These are phyloP conservation scores for Balamuthia mandrillaris DNA, from an alignment of 208 protist genomes.

Conservation along the genomic window DNA sequence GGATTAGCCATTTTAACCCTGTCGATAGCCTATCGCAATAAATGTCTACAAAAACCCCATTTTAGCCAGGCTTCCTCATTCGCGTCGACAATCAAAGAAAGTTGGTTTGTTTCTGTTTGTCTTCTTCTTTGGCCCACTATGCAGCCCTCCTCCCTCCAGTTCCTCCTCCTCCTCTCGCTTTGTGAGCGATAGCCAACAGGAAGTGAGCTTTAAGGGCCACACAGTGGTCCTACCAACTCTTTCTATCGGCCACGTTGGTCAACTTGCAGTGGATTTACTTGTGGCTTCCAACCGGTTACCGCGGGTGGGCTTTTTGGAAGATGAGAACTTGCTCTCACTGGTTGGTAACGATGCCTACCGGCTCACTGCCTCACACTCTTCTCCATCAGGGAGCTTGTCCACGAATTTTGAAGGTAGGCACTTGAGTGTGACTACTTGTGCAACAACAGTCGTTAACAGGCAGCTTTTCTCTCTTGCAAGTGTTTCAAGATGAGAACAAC, in stretches of 20 bases:
- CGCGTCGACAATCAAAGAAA: too few species aligned
- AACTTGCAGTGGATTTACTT: not conserved
- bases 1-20: too few species aligned
- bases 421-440: not conserved
- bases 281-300: not conserved
- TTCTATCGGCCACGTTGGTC: not conserved
- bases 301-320: not conserved
- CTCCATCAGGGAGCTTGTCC: too few species aligned
- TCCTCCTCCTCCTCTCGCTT: too few species aligned
- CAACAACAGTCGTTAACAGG: not conserved
- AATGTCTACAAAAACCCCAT: too few species aligned
- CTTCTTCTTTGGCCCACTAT: too few species aligned
- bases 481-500: conserved; percentile 8
- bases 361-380: not conserved
- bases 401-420: conserved; percentile 9
- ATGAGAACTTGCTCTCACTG: conserved; percentile 17
- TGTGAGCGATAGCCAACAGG: too few species aligned
- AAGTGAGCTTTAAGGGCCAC: too few species aligned
- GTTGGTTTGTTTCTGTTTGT: too few species aligned
- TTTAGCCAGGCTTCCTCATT: too few species aligned
- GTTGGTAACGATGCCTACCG: not conserved
- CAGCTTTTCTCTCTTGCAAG: not conserved
- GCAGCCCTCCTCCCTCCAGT: too few species aligned
- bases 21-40: too few species aligned
- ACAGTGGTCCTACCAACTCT: not conserved